phyloP scores from a whole-genome alignment of 1,139 yeast genomes.

The Protomyces lactucae-debilis region DNA sequence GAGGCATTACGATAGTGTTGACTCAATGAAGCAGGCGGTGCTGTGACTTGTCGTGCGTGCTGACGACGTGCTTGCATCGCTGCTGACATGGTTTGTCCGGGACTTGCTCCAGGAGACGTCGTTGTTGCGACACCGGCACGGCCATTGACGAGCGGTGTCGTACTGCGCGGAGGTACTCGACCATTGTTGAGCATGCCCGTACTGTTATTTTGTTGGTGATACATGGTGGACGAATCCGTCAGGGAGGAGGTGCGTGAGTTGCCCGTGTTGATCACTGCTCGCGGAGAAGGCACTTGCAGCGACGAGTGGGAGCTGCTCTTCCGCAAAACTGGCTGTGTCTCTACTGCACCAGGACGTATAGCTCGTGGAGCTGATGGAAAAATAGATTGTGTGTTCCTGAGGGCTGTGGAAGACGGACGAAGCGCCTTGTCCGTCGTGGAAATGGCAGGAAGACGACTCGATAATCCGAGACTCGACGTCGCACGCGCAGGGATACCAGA shows the following conservation, averaged over 20 bases:
- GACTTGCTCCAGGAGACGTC: not conserved
- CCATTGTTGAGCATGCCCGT: not conserved
- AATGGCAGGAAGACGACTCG: not conserved
- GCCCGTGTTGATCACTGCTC: not conserved
- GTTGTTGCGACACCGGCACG: not conserved
- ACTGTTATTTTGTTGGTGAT: not conserved
- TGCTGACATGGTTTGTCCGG: not conserved
- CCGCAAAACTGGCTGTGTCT: not conserved
- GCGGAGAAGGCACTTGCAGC: not conserved
- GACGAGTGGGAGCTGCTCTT: not conserved
- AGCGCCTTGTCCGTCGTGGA: not conserved
- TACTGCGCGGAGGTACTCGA: not conserved
- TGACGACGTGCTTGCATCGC: not conserved
- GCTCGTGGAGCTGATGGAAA: not conserved
- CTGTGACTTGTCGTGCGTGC: slow-evolving; percentile 10
- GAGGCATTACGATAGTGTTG: slow-evolving; percentile 12
- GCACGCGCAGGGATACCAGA: slow-evolving; percentile 5
- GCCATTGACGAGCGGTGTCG: not conserved
- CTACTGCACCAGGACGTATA: not conserved
- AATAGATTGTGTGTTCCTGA: not conserved
- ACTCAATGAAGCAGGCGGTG: slow-evolving; percentile 21
- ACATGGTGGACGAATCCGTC: not conserved
- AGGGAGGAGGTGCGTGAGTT: not conserved
- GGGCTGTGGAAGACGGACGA: not conserved
- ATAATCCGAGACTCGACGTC: not conserved